phyloP scores from a whole-genome alignment of 345 rosid genomes.

The Eucalyptus sp. region DNA sequence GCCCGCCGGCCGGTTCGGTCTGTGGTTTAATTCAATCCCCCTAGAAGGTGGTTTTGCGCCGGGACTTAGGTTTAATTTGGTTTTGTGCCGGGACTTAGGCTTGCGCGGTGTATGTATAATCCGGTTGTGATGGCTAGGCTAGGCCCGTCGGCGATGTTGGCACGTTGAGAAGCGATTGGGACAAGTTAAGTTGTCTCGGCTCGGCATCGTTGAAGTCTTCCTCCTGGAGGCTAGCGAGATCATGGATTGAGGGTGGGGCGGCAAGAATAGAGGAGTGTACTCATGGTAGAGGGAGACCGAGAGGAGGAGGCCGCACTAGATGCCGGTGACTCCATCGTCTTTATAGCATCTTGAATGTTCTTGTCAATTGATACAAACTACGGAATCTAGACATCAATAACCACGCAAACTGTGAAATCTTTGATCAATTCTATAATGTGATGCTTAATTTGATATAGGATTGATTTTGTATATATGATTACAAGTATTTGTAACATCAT shows the following conservation, averaged over 20 bases:
- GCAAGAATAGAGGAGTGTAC: not conserved
- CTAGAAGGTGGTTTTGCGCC: not conserved
- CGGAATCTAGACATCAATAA: accelerated
- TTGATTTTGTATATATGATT: not conserved
- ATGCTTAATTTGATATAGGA: not conserved
- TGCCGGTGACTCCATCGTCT: not conserved
- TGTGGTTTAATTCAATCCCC: not conserved
- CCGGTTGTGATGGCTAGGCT: not conserved
- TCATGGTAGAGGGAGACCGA: not conserved
- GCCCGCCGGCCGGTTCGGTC: not conserved
- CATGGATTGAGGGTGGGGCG: not conserved
- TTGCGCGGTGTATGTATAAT: not conserved
- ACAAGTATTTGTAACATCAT: not conserved
- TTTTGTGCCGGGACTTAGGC: not conserved
- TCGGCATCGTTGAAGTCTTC: not conserved
- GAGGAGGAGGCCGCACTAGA: too few relatives aligned
- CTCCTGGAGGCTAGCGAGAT: not conserved
- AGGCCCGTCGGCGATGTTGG: not conserved
- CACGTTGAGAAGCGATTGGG: not conserved
- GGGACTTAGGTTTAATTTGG: too few relatives aligned
- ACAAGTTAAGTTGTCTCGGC: not conserved
- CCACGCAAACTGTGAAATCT: accelerated
- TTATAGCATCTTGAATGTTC: not conserved
- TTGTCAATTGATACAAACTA: not conserved
- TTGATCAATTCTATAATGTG: accelerated